Percentiles rank a stretch among this genome's conserved stretches.
Conservation (phyloP, 257 asterid species). For the Petunia secreta region DNA sequence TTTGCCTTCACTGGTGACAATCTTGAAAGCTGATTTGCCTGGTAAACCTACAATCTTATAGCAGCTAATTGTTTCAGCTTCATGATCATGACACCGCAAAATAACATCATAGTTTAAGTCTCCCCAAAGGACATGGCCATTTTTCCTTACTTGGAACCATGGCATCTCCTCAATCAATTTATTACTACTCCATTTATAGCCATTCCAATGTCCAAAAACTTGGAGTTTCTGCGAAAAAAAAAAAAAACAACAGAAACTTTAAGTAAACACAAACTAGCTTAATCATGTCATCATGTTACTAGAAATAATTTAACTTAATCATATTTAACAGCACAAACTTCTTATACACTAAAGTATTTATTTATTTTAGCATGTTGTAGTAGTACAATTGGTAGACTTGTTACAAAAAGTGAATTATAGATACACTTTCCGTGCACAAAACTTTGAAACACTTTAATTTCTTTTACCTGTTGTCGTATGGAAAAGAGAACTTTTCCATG, state of each 20-base stretch:
- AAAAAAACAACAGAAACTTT: not conserved
- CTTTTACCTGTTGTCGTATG: slow-evolving; percentile 51
- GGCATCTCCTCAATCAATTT: slow-evolving; percentile 35
- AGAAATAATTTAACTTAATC: no score
- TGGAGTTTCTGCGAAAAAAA: slow-evolving; percentile 33
- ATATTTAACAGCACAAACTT: no score
- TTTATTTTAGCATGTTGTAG: no score
- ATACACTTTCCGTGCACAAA: no score
- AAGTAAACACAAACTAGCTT: not conserved
- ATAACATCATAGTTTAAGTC: slow-evolving; percentile 32
- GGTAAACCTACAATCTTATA: slow-evolving; percentile 34
- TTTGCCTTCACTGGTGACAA: slow-evolving; percentile 35
- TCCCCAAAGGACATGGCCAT: slow-evolving; percentile 31
- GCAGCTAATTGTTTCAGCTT: slow-evolving; percentile 8
- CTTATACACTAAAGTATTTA: no score
- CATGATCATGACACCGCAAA: slow-evolving; percentile 33
- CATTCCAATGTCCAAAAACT: slow-evolving; percentile 45
- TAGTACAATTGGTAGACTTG: no score
- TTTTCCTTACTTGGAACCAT: slow-evolving; percentile 43
- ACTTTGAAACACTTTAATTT: not conserved
- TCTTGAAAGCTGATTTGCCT: slow-evolving; percentile 44
- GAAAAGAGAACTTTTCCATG: slow-evolving; percentile 58
- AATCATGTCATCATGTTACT: no score
- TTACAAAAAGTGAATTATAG: no score
- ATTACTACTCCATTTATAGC: slow-evolving; percentile 33